Evolutionary conservation across 306 rosid genomes (phyloP).

Genomic region (Glycine tomentella): DNA sequence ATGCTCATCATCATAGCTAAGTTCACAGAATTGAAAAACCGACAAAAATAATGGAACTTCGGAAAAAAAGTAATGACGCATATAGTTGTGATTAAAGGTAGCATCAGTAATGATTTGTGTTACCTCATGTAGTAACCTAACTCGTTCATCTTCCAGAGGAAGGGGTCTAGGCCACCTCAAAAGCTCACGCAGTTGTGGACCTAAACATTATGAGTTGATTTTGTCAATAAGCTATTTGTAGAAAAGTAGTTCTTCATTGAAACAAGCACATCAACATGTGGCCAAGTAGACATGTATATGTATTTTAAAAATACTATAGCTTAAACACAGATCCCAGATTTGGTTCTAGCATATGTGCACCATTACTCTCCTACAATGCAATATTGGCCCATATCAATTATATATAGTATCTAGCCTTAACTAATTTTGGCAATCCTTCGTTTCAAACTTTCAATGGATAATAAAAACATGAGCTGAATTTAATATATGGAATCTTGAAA

Average conservation of each 20-base stretch:
- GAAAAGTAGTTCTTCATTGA: conserved; percentile 17
- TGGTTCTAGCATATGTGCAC: background rate
- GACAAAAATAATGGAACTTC: conserved; percentile 20
- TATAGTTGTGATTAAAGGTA: conserved; percentile 21
- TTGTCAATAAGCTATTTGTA: conserved; percentile 23
- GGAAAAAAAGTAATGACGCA: background rate
- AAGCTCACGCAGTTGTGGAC: conserved; percentile 80
- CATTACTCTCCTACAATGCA: conserved; percentile 1
- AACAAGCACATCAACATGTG: conserved; percentile 24
- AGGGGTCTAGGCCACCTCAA: conserved; percentile 93
- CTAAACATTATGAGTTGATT: conserved; percentile 52
- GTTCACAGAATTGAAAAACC: conserved; percentile 9
- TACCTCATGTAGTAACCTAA: conserved; percentile 94
- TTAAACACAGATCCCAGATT: background rate
- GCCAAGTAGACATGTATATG: conserved; percentile 11
- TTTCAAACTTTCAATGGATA: conserved; percentile 36
- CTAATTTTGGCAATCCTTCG: background rate
- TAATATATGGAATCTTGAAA: background rate
- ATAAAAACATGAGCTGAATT: conserved; percentile 25
- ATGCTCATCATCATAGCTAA: conserved; percentile 32
- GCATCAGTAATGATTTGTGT: conserved; percentile 4
- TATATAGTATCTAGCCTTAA: background rate
- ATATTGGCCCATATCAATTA: background rate
- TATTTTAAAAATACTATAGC: conserved; percentile 3
- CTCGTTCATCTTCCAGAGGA: conserved; percentile 96